Evolutionary conservation across 1,139 yeast genomes (phyloP).

Genomic region (Yamadazyma sp.): DNA sequence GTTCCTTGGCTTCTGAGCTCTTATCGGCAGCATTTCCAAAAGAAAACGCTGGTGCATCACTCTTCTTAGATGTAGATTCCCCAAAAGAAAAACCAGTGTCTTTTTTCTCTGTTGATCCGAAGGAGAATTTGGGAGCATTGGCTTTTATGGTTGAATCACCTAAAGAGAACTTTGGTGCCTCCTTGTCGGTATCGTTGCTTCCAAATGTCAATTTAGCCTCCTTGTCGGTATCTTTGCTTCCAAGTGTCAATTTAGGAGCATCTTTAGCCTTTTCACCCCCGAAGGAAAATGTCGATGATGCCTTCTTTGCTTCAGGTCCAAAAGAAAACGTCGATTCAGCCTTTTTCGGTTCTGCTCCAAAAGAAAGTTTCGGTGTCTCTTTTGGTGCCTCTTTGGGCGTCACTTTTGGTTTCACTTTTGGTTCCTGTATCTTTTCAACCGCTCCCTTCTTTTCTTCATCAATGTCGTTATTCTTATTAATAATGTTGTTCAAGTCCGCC

Average conservation of each 20-base stretch:
- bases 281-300: constrained; percentile 10
- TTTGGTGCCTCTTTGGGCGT: background rate
- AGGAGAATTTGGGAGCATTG: constrained; percentile 9
- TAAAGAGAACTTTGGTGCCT: constrained; percentile 11
- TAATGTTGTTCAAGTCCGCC: constrained; percentile 24
- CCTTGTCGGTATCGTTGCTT: constrained; percentile 2
- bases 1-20: background rate
- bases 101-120: constrained; percentile 11
- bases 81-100: constrained; percentile 8
- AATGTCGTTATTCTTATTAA: constrained; percentile 11
- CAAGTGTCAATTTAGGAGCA: background rate
- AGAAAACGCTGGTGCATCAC: background rate
- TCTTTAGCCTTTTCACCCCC: constrained; percentile 4
- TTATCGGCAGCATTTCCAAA: constrained; percentile 7
- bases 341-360: constrained; percentile 24
- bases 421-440: no score
- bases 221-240: constrained; percentile 6
- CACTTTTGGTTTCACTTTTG: background rate
- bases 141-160: constrained; percentile 12
- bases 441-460: constrained; percentile 1
- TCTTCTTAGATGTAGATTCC: background rate
- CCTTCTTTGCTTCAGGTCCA: constrained; percentile 5
- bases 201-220: constrained; percentile 4
- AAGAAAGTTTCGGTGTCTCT: constrained; percentile 9
- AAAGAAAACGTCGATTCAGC: constrained; percentile 17